These are phyloP conservation scores for Gyromitra esculenta DNA, from an alignment of 2,329 filamentous ascomycete genomes.

Conservation along the genomic window DNA sequence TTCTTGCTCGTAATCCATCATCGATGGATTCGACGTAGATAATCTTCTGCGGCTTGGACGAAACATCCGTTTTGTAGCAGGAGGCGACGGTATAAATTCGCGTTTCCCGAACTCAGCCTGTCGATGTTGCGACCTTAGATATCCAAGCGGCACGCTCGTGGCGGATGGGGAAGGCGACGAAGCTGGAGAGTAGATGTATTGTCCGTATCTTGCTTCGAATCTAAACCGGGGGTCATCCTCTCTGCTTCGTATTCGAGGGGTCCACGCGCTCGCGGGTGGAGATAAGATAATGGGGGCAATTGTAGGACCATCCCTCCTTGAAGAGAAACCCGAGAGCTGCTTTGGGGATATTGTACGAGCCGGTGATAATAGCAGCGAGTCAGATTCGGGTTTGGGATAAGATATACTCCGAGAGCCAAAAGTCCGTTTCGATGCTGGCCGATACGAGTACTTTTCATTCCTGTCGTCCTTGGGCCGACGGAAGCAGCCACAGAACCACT, in stretches of 20 bases:
- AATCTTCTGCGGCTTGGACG: not conserved
- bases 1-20: not conserved
- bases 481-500: conserved; percentile 27
- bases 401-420: conserved; percentile 7
- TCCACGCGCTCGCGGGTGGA: not conserved
- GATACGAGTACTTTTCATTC: not conserved
- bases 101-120: not conserved
- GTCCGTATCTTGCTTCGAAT: not conserved
- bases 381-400: not conserved
- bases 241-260: not conserved
- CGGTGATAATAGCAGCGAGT: conserved; percentile 8
- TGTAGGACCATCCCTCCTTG: not conserved
- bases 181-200: conserved; percentile 1
- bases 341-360: conserved; percentile 7
- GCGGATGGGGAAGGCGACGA: not conserved
- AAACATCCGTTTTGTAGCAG: conserved; percentile 14
- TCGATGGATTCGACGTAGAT: not conserved
- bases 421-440: not conserved
- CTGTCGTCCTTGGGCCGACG: not conserved
- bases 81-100: conserved; percentile 1
- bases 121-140: conserved; percentile 2
- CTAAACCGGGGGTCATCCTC: not conserved
- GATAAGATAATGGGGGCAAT: not conserved
- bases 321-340: not conserved
- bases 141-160: conserved; percentile 1